Conservation (phyloP, 2,329 filamentous ascomycete genomes). For the Botrytis medusae region DNA sequence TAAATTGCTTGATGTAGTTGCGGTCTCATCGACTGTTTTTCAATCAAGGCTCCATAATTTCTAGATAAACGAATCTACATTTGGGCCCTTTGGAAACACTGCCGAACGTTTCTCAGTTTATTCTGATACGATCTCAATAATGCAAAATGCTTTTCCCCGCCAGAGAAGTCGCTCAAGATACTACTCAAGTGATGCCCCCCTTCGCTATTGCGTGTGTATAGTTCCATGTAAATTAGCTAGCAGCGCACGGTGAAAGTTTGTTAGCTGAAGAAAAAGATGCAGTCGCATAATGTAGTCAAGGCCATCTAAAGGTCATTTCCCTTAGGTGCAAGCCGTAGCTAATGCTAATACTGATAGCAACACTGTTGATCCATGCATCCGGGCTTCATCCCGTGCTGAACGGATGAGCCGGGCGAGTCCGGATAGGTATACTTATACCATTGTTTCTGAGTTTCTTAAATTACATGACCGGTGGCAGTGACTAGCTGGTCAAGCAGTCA, state of each 20-base stretch:
- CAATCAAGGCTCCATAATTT: not conserved
- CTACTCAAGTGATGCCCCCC: not conserved
- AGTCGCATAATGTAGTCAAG: not conserved
- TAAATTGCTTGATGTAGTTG: not conserved
- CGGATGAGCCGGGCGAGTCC: not conserved
- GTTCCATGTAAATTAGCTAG: not conserved
- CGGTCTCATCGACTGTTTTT: not conserved
- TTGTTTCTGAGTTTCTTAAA: too few species aligned
- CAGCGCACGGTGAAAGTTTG: not conserved
- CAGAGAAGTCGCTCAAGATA: not conserved
- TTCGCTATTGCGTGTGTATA: accelerated
- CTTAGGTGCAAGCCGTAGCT: not conserved
- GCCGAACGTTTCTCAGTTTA: not conserved
- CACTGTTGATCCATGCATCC: not conserved
- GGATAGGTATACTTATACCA: too few species aligned
- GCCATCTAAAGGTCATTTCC: not conserved
- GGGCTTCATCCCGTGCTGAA: not conserved
- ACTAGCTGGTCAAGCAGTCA: not conserved
- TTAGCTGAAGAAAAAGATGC: not conserved
- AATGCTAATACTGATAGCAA: not conserved
- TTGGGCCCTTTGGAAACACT: not conserved
- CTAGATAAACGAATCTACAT: not conserved
- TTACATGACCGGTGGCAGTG: too few species aligned
- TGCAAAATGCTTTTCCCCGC: not conserved
- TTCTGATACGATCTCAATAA: not conserved